Evolutionary conservation across 768 basidiomycete genomes (phyloP).

Genomic region (Royoungia palumana): DNA sequence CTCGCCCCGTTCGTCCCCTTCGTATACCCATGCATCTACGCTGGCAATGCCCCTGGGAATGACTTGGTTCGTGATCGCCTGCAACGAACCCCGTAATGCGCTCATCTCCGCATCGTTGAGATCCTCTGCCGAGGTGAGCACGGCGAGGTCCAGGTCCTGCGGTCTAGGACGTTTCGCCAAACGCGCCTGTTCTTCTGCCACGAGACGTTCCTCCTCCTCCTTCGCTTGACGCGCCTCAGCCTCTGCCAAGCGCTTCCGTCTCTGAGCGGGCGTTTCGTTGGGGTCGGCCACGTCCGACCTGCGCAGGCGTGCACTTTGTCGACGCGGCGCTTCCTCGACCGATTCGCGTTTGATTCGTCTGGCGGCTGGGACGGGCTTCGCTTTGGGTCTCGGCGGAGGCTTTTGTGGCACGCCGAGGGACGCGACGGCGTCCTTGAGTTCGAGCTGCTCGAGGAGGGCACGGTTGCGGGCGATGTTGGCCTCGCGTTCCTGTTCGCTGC

Average conservation of each 20-base stretch:
- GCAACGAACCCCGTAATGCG: conserved; percentile 45
- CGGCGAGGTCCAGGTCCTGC: conserved; percentile 57
- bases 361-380: conserved; percentile 60
- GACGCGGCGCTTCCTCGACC: conserved; percentile 46
- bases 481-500: conserved; percentile 68
- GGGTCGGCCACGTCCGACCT: conserved; percentile 43
- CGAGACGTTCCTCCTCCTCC: conserved; percentile 60
- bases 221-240: conserved; percentile 54
- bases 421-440: conserved; percentile 55
- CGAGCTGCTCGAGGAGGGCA: conserved; percentile 67
- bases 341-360: conserved; percentile 54
- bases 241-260: conserved; percentile 62
- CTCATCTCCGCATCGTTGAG: conserved; percentile 42
- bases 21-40: conserved; percentile 52
- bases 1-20: conserved; percentile 44
- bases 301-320: conserved; percentile 65
- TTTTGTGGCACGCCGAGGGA: conserved; percentile 45
- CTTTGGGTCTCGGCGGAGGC: conserved; percentile 37
- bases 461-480: conserved; percentile 81
- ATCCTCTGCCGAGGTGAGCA: conserved; percentile 50
- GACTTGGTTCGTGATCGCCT: conserved; percentile 34
- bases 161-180: conserved; percentile 67
- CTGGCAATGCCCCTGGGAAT: conserved; percentile 39
- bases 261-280: conserved; percentile 63
- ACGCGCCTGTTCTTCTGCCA: conserved; percentile 59